A percentile compares a stretch with the other conserved stretches of the same genome.
Conservation (phyloP, 2,329 filamentous ascomycete genomes). For the Fusarium dlaminii region DNA sequence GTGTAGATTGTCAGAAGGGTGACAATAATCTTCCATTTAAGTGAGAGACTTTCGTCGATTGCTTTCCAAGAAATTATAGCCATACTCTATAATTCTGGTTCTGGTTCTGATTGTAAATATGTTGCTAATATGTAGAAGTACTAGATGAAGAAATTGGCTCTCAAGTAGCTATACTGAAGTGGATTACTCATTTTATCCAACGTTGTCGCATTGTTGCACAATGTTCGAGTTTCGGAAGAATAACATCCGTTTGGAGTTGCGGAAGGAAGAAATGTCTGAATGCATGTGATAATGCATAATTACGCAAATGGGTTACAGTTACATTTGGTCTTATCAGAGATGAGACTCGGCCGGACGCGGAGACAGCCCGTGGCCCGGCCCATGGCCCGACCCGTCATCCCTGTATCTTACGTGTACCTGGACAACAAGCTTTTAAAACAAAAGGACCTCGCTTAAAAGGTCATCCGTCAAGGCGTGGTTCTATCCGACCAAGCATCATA, state of each 20-base stretch:
- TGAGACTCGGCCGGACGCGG: neutral
- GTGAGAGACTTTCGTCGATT: neutral
- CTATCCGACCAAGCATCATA: neutral
- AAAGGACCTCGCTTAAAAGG: neutral
- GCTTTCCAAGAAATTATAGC: neutral
- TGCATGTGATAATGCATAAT: neutral
- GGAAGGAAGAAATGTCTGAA: fast-evolving
- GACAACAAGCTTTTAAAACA: neutral
- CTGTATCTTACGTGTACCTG: neutral
- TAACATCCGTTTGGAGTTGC: neutral
- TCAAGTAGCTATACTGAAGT: neutral
- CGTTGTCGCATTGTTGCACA: neutral
- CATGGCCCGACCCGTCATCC: neutral
- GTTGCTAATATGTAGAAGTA: neutral
- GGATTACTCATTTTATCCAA: neutral
- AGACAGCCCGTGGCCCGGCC: neutral
- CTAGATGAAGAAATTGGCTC: neutral
- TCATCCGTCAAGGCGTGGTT: neutral
- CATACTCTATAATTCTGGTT: neutral
- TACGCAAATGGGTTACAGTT: neutral
- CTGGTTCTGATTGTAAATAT: neutral
- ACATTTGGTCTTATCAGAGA: neutral
- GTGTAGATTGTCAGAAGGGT: neutral
- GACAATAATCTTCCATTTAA: neutral
- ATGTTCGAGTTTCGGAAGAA: neutral